Evolutionary conservation across 2,329 filamentous ascomycete genomes (phyloP).

Genomic region (Rhynchosporium secalis): DNA sequence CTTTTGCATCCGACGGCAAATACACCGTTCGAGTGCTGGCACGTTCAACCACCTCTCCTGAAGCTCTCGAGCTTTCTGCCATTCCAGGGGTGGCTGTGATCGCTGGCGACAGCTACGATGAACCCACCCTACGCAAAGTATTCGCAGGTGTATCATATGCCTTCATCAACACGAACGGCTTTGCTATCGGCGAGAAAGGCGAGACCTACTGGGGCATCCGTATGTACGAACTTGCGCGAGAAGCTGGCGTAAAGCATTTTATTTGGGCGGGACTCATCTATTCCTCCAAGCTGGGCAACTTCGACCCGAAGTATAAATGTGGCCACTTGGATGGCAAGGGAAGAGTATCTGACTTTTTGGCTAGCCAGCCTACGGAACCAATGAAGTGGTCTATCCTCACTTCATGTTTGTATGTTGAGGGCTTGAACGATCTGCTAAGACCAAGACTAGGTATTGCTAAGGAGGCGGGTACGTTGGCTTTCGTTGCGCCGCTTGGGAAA

Average conservation of each 20-base stretch:
- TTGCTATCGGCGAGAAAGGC: conserved; percentile 39
- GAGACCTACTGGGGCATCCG: conserved; percentile 43
- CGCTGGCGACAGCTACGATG: conserved; percentile 22
- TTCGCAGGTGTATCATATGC: conserved; percentile 35
- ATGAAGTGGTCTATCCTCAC: conserved; percentile 35
- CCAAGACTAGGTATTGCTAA: background rate
- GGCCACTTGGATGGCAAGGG: conserved; percentile 45
- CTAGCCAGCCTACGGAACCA: conserved; percentile 22
- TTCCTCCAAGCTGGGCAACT: conserved; percentile 41
- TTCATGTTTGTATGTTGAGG: conserved; percentile 36
- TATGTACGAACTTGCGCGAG: conserved; percentile 36
- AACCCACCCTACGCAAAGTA: conserved; percentile 21
- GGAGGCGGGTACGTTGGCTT: conserved; percentile 3
- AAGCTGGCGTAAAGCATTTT: conserved; percentile 35
- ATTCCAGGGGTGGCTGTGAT: conserved; percentile 28
- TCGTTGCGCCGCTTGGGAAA: conserved; percentile 10
- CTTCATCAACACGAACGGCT: conserved; percentile 46
- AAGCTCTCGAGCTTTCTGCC: conserved; percentile 25
- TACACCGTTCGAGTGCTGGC: conserved; percentile 23
- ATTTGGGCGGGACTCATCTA: conserved; percentile 44
- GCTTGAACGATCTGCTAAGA: conserved; percentile 2
- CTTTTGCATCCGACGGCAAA: background rate
- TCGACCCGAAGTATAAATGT: conserved; percentile 40
- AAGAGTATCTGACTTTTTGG: conserved; percentile 33
- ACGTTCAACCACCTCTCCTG: conserved; percentile 14